phyloP scores from a whole-genome alignment of 2,329 filamentous ascomycete genomes.

The Diaporthe velutina region DNA sequence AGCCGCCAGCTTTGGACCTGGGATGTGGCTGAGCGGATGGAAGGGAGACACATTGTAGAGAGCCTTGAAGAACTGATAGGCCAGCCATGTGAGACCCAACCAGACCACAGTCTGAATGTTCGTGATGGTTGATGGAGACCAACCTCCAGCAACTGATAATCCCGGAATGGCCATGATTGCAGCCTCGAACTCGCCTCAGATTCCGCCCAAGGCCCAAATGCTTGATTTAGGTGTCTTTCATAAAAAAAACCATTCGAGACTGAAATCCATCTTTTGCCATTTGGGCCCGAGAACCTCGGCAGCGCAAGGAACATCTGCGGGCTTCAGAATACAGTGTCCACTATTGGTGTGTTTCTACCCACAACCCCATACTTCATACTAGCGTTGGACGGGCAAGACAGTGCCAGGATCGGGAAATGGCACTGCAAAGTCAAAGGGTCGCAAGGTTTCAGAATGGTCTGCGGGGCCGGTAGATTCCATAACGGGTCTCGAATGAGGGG shows the following conservation, averaged over 20 bases:
- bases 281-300: constrained; percentile 10
- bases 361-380: constrained; percentile 21
- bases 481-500: background rate
- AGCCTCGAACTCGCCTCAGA: background rate
- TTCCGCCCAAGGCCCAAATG: background rate
- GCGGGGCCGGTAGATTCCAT: background rate
- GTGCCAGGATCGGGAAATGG: background rate
- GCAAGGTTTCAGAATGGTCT: background rate
- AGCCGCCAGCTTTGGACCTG: constrained; percentile 50
- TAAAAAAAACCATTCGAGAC: background rate
- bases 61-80: constrained; percentile 19
- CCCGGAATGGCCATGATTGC: background rate
- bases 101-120: background rate
- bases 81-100: constrained; percentile 5
- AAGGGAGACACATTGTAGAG: constrained; percentile 33
- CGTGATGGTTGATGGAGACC: background rate
- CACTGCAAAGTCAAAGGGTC: background rate
- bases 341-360: constrained; percentile 7
- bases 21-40: constrained; percentile 43
- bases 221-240: background rate
- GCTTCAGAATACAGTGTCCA: constrained; percentile 13
- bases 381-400: background rate
- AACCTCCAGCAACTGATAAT: background rate
- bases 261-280: background rate
- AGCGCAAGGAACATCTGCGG: background rate